Conservation (phyloP, 192 early-diverging fungal species). For the Lobosporangium transversale region DNA sequence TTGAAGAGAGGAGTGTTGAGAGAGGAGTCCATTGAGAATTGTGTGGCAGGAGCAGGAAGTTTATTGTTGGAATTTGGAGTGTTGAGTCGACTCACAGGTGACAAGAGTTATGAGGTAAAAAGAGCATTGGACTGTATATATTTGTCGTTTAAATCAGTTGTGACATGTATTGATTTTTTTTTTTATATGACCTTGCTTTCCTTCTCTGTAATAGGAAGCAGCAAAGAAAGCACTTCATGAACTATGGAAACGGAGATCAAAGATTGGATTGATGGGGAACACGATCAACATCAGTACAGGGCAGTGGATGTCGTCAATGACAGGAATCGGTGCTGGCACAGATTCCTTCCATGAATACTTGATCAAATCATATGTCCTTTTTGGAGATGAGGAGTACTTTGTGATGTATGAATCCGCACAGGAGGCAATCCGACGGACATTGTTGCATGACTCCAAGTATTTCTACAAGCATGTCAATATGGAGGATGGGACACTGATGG, state of each 20-base stretch:
- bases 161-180: background rate
- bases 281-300: slow-evolving; percentile 74
- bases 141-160: background rate
- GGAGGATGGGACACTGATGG: slow-evolving; percentile 68
- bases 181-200: slow-evolving; percentile 3
- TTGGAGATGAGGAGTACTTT: slow-evolving; percentile 84
- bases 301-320: slow-evolving; percentile 76
- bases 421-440: slow-evolving; percentile 67
- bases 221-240: slow-evolving; percentile 75
- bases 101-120: slow-evolving; percentile 79
- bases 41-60: slow-evolving; percentile 91
- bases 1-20: slow-evolving; percentile 75
- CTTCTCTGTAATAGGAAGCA: slow-evolving; percentile 52
- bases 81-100: slow-evolving; percentile 84
- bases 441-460: slow-evolving; percentile 76
- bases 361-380: slow-evolving; percentile 87
- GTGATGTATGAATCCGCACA: slow-evolving; percentile 82
- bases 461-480: slow-evolving; percentile 92
- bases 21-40: slow-evolving; percentile 78
- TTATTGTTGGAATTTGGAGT: slow-evolving; percentile 93
- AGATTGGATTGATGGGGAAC: slow-evolving; percentile 85
- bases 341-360: slow-evolving; percentile 96
- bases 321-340: slow-evolving; percentile 88
- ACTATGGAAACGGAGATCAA: slow-evolving; percentile 83
- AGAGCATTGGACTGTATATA: background rate